phyloP scores from a whole-genome alignment of 1,284 basidiomycete genomes.

The Irpex lacteus region DNA sequence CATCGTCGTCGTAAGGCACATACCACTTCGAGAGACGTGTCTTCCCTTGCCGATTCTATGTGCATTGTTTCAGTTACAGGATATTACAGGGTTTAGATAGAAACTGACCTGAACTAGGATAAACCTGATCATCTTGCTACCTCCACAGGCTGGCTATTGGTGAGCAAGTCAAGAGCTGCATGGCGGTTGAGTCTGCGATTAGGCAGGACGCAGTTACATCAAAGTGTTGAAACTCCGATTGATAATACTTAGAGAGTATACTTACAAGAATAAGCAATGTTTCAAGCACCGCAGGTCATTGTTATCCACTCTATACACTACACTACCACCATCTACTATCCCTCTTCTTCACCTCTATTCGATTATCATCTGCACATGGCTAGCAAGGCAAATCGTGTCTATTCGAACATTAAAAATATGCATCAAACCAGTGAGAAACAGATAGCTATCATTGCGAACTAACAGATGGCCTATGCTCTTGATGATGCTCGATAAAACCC shows the following conservation, averaged over 20 bases:
- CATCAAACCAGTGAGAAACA: not conserved
- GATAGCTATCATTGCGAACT: not conserved
- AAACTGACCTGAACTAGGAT: conserved; percentile 80
- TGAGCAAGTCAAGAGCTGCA: conserved; percentile 2
- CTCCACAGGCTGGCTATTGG: not conserved
- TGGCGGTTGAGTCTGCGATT: not conserved
- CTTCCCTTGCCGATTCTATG: conserved; percentile 95
- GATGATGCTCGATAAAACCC: not conserved
- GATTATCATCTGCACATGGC: too few species aligned
- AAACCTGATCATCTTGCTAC: conserved; percentile 80
- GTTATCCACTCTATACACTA: too few species aligned
- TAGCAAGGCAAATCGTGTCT: too few species aligned
- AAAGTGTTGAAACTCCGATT: not conserved
- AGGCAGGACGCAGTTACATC: not conserved
- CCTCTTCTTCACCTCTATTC: too few species aligned
- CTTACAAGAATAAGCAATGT: too few species aligned
- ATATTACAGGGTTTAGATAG: conserved; percentile 13
- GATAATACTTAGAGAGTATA: too few species aligned
- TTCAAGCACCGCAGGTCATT: too few species aligned
- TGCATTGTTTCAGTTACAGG: not conserved
- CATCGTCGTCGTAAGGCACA: conserved; percentile 92
- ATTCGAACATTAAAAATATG: not conserved
- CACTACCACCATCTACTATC: too few species aligned
- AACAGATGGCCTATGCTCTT: not conserved
- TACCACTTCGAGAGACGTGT: conserved; percentile 98